phyloP scores from a whole-genome alignment of 2,329 filamentous ascomycete species.

The Amesomyces nigricolor region DNA sequence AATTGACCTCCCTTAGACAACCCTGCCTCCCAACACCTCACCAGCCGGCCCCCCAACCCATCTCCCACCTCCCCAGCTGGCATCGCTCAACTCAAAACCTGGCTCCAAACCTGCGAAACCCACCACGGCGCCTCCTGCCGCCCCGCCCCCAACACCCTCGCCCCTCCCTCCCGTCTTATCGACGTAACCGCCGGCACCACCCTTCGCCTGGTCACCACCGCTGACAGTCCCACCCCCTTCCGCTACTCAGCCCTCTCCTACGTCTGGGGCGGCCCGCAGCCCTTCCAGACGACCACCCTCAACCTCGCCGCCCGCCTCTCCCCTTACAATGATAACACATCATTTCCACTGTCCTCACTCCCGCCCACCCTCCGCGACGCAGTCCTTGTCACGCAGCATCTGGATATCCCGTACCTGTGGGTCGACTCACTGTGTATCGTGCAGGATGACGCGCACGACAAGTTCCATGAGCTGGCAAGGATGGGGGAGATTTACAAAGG shows the following conservation, averaged over 20 bases:
- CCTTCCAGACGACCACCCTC: not conserved
- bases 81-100: conserved; percentile 2
- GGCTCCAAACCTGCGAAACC: conserved; percentile 5
- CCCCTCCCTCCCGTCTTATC: conserved; percentile 6
- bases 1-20: not conserved
- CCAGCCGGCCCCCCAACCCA: conserved; percentile 7
- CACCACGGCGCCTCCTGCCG: conserved; percentile 5
- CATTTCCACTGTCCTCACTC: conserved; percentile 1
- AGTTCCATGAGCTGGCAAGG: conserved; percentile 4
- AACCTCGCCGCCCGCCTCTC: not conserved
- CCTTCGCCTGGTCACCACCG: not conserved
- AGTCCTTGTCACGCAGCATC: not conserved
- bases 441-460: conserved; percentile 15
- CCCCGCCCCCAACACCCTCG: not conserved
- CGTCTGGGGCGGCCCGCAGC: conserved; percentile 10
- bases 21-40: conserved; percentile 7
- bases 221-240: not conserved
- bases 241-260: conserved; percentile 14
- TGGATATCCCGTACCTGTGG: conserved; percentile 17
- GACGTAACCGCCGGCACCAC: conserved; percentile 3
- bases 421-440: conserved; percentile 21
- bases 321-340: not conserved
- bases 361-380: conserved; percentile 13
- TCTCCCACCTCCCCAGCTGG: not conserved
- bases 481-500: conserved; percentile 17